phyloP scores from a whole-genome alignment of 1,284 basidiomycete genomes.

The Trichosporon sp. region DNA sequence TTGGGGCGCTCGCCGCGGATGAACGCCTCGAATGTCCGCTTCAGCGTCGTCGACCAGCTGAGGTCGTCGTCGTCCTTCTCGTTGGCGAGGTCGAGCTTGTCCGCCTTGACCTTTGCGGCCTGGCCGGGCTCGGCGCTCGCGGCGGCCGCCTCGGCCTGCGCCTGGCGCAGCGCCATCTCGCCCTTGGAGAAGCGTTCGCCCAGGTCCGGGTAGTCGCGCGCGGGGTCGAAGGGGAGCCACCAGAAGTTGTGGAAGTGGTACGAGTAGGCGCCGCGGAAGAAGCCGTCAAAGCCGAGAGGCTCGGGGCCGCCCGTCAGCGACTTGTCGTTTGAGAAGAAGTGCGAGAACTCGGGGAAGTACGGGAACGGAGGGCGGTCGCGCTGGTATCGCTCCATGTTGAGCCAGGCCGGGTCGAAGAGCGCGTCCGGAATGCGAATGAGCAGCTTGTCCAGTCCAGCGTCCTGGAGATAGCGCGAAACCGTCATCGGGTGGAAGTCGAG shows the following conservation, averaged over 20 bases:
- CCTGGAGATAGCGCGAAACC: slow-evolving; percentile 74
- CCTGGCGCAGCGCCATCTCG: slow-evolving; percentile 63
- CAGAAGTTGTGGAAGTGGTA: slow-evolving; percentile 87
- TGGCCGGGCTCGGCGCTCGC: not conserved
- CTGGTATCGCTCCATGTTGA: slow-evolving; percentile 80
- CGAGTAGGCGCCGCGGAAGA: slow-evolving; percentile 81
- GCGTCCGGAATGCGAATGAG: slow-evolving; percentile 79
- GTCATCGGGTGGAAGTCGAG: slow-evolving; percentile 87
- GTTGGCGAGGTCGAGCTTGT: slow-evolving; percentile 38
- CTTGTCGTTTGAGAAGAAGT: slow-evolving; percentile 77
- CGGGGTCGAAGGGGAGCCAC: slow-evolving; percentile 89
- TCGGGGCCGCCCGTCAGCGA: slow-evolving; percentile 70
- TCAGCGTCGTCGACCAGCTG: slow-evolving; percentile 85
- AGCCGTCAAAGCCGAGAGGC: slow-evolving; percentile 77
- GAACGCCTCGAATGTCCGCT: slow-evolving; percentile 87
- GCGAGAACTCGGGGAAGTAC: slow-evolving; percentile 75
- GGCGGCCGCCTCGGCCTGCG: slow-evolving; percentile 29
- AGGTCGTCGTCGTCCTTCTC: slow-evolving; percentile 68
- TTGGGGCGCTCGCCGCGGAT: slow-evolving; percentile 82
- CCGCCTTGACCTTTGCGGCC: not conserved
- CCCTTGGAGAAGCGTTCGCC: slow-evolving; percentile 74
- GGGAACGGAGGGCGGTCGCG: slow-evolving; percentile 79
- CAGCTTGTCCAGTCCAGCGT: slow-evolving; percentile 72
- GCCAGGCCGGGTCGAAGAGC: slow-evolving; percentile 82
- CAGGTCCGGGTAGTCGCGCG: slow-evolving; percentile 87